Conservation (phyloP, 768 basidiomycete genomes). For the Arthromyces matolae region DNA sequence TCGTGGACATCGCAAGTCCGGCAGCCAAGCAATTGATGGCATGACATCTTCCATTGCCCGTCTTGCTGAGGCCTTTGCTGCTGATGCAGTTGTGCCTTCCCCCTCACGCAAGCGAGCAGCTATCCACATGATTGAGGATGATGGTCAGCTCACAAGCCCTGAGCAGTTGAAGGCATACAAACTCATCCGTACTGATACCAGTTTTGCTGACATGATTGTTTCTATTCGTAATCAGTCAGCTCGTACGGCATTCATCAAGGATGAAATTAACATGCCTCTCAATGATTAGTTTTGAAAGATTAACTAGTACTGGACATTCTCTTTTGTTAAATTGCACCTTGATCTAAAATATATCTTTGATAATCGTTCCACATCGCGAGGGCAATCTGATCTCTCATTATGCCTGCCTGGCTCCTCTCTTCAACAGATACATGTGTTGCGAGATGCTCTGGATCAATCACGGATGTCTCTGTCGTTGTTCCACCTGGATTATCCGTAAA, state of each 20-base stretch:
- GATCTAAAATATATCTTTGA: background rate
- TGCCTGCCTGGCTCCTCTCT: conserved; percentile 18
- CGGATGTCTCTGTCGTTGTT: background rate
- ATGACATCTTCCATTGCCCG: conserved; percentile 17
- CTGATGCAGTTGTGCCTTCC: conserved; percentile 7
- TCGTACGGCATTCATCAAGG: conserved; percentile 11
- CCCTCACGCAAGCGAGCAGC: conserved; percentile 9
- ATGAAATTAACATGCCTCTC: conserved; percentile 11
- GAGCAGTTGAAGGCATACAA: conserved; percentile 13
- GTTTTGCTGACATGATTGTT: conserved; percentile 14
- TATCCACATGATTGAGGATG: conserved; percentile 16
- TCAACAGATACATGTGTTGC: conserved; percentile 11
- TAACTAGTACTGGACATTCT: background rate
- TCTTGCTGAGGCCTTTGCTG: conserved; percentile 13
- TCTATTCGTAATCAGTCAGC: conserved; percentile 16
- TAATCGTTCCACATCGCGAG: conserved; percentile 21
- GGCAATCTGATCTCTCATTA: conserved; percentile 20
- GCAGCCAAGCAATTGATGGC: conserved; percentile 7
- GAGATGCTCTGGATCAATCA: conserved; percentile 10
- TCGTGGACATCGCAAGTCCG: too few species aligned
- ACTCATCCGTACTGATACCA: conserved; percentile 15
- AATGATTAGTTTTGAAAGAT: too few species aligned
- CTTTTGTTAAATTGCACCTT: background rate
- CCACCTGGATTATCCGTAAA: background rate
- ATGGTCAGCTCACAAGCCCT: conserved; percentile 18